These are phyloP conservation scores for Colletotrichum orchidophilum DNA, from an alignment of 2,329 filamentous ascomycete genomes.

Conservation along the genomic window DNA sequence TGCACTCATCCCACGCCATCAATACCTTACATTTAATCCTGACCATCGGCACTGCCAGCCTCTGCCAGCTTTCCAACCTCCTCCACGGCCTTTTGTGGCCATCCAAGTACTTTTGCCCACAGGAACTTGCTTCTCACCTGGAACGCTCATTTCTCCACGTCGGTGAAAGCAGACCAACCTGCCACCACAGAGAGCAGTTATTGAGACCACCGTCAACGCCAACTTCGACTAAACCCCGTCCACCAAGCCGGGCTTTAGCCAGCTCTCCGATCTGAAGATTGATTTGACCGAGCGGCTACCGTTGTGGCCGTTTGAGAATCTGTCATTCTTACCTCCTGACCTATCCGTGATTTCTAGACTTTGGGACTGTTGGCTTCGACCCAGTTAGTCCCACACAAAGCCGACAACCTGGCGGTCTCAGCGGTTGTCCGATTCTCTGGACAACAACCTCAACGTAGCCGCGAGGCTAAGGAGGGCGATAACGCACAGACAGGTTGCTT, in stretches of 20 bases:
- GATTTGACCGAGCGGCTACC: neutral
- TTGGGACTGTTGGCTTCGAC: constrained; percentile 35
- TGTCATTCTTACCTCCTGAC: neutral
- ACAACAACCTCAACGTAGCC: constrained; percentile 32
- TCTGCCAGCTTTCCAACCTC: constrained; percentile 2
- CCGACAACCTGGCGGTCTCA: constrained; percentile 35
- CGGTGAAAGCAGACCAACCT: neutral
- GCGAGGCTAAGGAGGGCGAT: constrained; percentile 36
- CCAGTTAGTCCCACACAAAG: constrained; percentile 33
- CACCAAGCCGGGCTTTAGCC: neutral
- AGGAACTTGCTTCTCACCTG: neutral
- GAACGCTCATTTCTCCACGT: neutral
- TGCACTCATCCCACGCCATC: constrained; percentile 29
- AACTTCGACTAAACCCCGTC: neutral
- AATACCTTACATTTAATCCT: constrained; percentile 30
- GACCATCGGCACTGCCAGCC: constrained; percentile 22
- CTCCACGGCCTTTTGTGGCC: constrained; percentile 6
- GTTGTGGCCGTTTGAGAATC: neutral
- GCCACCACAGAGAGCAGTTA: neutral
- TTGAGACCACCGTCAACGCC: no score
- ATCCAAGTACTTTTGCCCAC: neutral
- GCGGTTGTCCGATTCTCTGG: constrained; percentile 32
- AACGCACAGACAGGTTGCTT: constrained; percentile 33
- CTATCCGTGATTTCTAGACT: constrained; percentile 9
- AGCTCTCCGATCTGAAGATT: neutral